These are phyloP conservation scores for Starmera quercuum DNA, from an alignment of 805 yeast species.

Conservation along the genomic window DNA sequence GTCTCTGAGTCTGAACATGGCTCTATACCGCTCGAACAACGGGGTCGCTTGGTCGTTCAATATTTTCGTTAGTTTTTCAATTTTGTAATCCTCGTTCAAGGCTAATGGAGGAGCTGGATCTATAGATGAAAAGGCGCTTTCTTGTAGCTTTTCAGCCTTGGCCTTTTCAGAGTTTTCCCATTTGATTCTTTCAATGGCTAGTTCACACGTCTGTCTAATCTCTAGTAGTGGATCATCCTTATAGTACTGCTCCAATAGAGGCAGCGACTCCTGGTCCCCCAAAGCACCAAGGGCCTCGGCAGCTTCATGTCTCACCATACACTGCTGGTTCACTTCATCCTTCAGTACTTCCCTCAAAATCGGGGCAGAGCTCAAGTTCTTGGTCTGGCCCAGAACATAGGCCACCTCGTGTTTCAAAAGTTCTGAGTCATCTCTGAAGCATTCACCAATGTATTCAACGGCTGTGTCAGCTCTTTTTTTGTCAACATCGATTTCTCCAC, in stretches of 20 bases:
- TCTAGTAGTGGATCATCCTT: constrained; percentile 75
- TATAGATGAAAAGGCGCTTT: constrained; percentile 74
- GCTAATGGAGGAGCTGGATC: constrained; percentile 99
- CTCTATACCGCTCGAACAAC: constrained; percentile 91
- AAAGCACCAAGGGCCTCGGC: constrained; percentile 98
- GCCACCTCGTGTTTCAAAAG: constrained; percentile 96
- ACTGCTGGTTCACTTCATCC: constrained; percentile 59
- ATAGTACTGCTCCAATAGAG: constrained; percentile 53
- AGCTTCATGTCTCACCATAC: constrained; percentile 99
- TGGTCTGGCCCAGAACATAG: constrained; percentile 93
- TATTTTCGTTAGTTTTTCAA: constrained; percentile 56
- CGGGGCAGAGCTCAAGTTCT: constrained; percentile 72
- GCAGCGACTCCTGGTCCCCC: constrained; percentile 70
- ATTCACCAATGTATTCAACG: constrained; percentile 75
- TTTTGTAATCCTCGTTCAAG: constrained; percentile 46
- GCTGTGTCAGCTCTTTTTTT: constrained; percentile 54
- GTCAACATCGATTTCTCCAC: constrained; percentile 56
- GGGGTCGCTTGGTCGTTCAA: constrained; percentile 74
- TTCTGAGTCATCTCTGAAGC: constrained; percentile 77
- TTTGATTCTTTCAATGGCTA: constrained; percentile 88
- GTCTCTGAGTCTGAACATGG: constrained; percentile 96
- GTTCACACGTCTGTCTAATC: constrained; percentile 94
- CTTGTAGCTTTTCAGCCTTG: constrained; percentile 62
- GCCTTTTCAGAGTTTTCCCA: constrained; percentile 77
- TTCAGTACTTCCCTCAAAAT: constrained; percentile 63